Evolutionary conservation across 441 rosid species (phyloP).

Genomic region (Metrosideros polymorpha): DNA sequence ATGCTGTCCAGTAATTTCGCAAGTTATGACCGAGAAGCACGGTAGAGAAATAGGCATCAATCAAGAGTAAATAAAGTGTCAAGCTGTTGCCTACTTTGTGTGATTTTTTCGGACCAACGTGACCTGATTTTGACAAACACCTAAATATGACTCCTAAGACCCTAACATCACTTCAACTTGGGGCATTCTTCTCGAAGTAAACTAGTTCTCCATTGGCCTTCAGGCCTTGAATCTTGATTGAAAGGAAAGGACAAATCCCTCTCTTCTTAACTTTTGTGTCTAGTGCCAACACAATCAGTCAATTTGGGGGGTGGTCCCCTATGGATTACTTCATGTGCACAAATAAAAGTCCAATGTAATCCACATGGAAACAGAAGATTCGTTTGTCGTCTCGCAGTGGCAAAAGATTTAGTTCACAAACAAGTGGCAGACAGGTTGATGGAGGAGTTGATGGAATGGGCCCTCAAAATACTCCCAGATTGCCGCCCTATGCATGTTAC

Average conservation of each 20-base stretch:
- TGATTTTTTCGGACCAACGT: neutral
- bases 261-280: neutral
- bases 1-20: neutral
- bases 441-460: constrained; percentile 9
- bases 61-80: neutral
- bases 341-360: neutral
- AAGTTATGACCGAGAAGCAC: neutral
- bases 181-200: neutral
- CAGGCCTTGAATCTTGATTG: constrained; percentile 8
- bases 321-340: neutral
- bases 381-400: neutral
- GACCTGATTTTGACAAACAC: constrained; percentile 1
- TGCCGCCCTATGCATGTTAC: constrained; percentile 9
- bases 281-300: neutral
- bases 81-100: neutral
- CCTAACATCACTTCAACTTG: neutral
- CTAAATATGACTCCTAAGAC: neutral
- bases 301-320: neutral
- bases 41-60: neutral
- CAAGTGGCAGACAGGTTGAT: constrained; percentile 39
- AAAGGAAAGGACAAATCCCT: neutral
- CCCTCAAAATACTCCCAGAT: constrained; percentile 6
- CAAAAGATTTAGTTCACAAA: neutral
- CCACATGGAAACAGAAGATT: constrained; percentile 7
- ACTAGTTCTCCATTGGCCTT: neutral